Percentiles rank a stretch among this genome's conserved stretches.
These are phyloP conservation scores for Geotrichum carabidarum DNA, from an alignment of 1,139 yeast genomes.

Conservation along the genomic window DNA sequence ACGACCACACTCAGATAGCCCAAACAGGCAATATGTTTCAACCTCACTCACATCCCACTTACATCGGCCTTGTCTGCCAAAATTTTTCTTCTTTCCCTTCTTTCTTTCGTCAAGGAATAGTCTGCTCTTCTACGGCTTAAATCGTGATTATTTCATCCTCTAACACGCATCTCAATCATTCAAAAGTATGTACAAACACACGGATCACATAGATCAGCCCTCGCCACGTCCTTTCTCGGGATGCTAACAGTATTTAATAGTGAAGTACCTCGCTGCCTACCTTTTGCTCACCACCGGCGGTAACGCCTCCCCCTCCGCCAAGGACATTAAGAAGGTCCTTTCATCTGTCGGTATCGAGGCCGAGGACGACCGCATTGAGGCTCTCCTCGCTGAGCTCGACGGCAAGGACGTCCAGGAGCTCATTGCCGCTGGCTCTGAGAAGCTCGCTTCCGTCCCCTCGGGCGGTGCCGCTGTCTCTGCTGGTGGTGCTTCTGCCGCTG, in stretches of 20 bases:
- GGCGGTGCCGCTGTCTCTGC: constrained; percentile 91
- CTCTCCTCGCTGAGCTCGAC: constrained; percentile 84
- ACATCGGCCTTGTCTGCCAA: neutral
- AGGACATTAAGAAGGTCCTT: constrained; percentile 82
- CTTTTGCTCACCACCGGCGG: constrained; percentile 46
- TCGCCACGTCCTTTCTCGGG: too few species aligned
- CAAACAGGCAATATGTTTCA: too few species aligned
- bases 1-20: too few species aligned
- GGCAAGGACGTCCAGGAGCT: constrained; percentile 91
- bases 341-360: constrained; percentile 94
- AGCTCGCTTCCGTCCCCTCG: constrained; percentile 94
- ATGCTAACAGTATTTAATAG: constrained; percentile 22
- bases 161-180: constrained; percentile 10
- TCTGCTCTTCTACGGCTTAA: constrained; percentile 53
- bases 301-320: constrained; percentile 75
- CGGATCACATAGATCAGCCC: neutral
- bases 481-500: constrained; percentile 63
- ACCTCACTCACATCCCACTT: too few species aligned
- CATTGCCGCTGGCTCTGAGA: constrained; percentile 91
- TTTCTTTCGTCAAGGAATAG: constrained; percentile 48
- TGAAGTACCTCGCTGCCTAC: constrained; percentile 50
- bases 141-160: constrained; percentile 49
- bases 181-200: constrained; percentile 25
- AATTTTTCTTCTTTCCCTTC: constrained; percentile 16
- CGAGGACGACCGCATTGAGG: constrained; percentile 80